These are phyloP conservation scores for Penicillium sp. DNA, from an alignment of 2,329 filamentous ascomycete genomes.

Conservation along the genomic window DNA sequence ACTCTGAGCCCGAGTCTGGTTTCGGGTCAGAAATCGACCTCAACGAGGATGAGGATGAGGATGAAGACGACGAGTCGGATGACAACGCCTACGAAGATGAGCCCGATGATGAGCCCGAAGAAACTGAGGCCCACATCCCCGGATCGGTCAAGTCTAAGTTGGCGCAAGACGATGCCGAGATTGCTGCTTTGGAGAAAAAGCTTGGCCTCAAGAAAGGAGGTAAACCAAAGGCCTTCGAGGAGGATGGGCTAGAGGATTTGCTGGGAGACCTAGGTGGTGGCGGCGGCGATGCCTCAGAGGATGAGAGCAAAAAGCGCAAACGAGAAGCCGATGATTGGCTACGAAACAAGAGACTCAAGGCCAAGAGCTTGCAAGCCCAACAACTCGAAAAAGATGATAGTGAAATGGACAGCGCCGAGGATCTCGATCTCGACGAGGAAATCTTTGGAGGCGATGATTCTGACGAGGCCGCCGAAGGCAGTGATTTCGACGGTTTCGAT, in stretches of 20 bases:
- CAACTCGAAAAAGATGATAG: slow-evolving; percentile 8
- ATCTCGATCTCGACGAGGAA: slow-evolving; percentile 21
- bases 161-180: slow-evolving; percentile 81
- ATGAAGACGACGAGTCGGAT: slow-evolving; percentile 27
- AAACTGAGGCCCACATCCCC: slow-evolving; percentile 29
- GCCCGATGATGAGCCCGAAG: slow-evolving; percentile 11
- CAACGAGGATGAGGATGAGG: slow-evolving; percentile 26
- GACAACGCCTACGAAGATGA: slow-evolving; percentile 21
- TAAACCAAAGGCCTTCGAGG: slow-evolving; percentile 68
- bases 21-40: neutral
- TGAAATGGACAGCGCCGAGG: slow-evolving; percentile 17
- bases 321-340: slow-evolving; percentile 65
- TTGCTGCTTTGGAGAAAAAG: slow-evolving; percentile 81
- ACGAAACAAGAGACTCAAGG: slow-evolving; percentile 57
- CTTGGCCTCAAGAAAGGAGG: slow-evolving; percentile 79
- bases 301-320: slow-evolving; percentile 55
- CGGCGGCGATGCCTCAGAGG: slow-evolving; percentile 53
- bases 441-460: slow-evolving; percentile 30
- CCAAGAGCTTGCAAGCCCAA: slow-evolving; percentile 35
- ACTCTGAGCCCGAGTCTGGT: neutral
- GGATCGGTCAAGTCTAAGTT: slow-evolving; percentile 61
- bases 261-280: slow-evolving; percentile 65
- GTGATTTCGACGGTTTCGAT: slow-evolving; percentile 38
- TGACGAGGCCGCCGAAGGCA: slow-evolving; percentile 39
- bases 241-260: slow-evolving; percentile 80